phyloP scores from a whole-genome alignment of 2,329 filamentous ascomycete species.

The Nothopassalora personata region DNA sequence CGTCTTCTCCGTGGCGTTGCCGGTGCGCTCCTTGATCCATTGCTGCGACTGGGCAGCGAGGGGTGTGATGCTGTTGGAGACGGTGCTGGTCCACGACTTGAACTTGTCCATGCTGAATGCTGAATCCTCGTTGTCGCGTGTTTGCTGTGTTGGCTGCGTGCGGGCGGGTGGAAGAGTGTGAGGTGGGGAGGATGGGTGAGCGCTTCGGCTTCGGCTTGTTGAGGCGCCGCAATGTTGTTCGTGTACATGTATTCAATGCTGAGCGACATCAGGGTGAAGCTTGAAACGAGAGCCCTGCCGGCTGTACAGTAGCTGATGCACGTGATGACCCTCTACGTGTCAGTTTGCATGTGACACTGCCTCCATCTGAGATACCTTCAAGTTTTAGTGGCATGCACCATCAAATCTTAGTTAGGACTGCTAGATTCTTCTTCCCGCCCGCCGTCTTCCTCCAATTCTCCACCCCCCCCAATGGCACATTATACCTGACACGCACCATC shows the following conservation, averaged over 20 bases:
- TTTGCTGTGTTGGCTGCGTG: neutral
- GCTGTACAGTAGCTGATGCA: too few species aligned
- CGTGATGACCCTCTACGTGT: neutral
- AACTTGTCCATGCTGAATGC: slow-evolving; percentile 59
- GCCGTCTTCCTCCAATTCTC: neutral
- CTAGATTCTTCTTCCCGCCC: too few species aligned
- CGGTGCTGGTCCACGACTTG: slow-evolving; percentile 54
- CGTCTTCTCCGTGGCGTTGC: slow-evolving; percentile 94
- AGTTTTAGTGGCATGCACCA: neutral
- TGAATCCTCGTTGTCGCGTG: neutral
- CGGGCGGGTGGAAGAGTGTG: neutral
- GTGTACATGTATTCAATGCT: neutral
- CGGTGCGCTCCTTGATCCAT: slow-evolving; percentile 96
- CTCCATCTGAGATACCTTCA: too few species aligned
- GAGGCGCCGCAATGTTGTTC: neutral
- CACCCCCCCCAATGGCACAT: neutral
- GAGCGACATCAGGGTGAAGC: neutral
- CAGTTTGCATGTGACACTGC: neutral
- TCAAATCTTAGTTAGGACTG: too few species aligned
- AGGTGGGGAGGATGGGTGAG: neutral
- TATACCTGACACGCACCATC: neutral
- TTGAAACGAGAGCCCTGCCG: neutral
- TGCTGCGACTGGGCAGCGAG: slow-evolving; percentile 93
- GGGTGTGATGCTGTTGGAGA: slow-evolving; percentile 78
- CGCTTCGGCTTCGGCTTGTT: slow-evolving; percentile 3